Base-by-base conservation (phyloP, 345 rosid species). In the Hibiscus tridactylites region DNA sequence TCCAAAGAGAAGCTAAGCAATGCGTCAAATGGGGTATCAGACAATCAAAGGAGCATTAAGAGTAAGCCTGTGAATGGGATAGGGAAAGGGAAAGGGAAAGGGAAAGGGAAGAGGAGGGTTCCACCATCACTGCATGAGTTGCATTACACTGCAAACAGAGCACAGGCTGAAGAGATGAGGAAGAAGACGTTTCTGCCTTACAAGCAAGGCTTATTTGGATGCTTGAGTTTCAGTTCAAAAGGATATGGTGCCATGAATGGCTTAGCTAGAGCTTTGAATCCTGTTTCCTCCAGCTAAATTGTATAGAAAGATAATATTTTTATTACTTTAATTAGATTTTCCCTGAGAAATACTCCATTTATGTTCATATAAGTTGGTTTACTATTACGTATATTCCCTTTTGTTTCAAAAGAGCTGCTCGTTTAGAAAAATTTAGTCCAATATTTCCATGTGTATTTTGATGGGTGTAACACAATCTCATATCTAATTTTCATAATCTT, bases 111-210 rank as follows among this genome's bases (percentile, higher is more conserved):
- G 33, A 58, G 62, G 35, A 58, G 97, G 71, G 74, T 81, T 21
- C 93, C 95, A 10, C 82, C 85, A 12, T 92, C 99, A 37, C 89
- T 97, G 0, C 99, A 92, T 58, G 99, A 95, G 83, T 44, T 95
- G 54, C 99, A 90, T 82, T 95, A 95, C 84, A 90, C 92, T 5
- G 84, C 91, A 6, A 89, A 87, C 57, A 85, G 93, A 83, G 97
- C 97, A 42, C 99, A 95, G 28, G 92, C 97, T 19, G 97, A 92
- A 79, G 99, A 92, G 83, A 81, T 95, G 97, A 95, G 86, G 87
- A 95, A 89, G 89, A 92, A 82, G 82, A 95, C 99, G 0, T 92
- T 82, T 72, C 84, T 95, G 81, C 99, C 99, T 31, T 95, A 95
- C 76, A 84, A 91, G 70, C 97, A 95, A 79, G 97, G 99, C 0